phyloP scores from a whole-genome alignment of 345 rosid species.

The Combretum micranthum region DNA sequence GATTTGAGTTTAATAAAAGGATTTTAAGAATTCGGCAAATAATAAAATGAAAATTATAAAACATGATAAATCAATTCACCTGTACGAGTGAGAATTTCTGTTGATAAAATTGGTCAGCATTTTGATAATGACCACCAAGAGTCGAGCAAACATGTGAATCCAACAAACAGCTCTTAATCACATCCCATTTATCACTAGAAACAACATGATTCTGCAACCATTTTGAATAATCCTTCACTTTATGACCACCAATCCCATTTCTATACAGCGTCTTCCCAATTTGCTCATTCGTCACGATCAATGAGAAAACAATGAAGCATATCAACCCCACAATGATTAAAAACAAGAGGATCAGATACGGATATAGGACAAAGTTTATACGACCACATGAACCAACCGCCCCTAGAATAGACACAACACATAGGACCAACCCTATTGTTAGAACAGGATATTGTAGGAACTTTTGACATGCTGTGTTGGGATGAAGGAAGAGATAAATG shows the following conservation, averaged over 20 bases:
- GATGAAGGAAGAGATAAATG: constrained; percentile 7
- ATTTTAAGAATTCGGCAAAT: too few relatives aligned
- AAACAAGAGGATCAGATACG: constrained; percentile 20
- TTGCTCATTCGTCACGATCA: constrained; percentile 19
- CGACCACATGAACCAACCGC: constrained; percentile 17
- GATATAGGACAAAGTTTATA: constrained; percentile 9
- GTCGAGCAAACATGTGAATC: constrained; percentile 18
- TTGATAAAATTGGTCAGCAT: constrained; percentile 8
- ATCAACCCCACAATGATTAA: constrained; percentile 14
- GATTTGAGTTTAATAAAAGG: too few relatives aligned
- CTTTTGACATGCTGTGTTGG: constrained; percentile 15
- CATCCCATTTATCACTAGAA: constrained; percentile 19
- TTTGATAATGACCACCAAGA: constrained; percentile 4
- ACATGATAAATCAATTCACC: constrained; percentile 4
- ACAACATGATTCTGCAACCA: constrained; percentile 25
- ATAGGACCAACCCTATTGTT: constrained; percentile 10
- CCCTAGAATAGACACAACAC: constrained; percentile 16
- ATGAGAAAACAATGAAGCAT: constrained; percentile 15
- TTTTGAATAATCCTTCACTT: constrained; percentile 22
- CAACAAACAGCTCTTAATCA: constrained; percentile 22
- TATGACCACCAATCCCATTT: constrained; percentile 11
- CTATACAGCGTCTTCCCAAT: constrained; percentile 9
- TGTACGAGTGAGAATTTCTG: constrained; percentile 19
- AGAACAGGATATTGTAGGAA: constrained; percentile 18
- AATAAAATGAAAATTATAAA: too few relatives aligned